phyloP scores from a whole-genome alignment of 2,329 filamentous ascomycete genomes.

The Alternaria infectoria region DNA sequence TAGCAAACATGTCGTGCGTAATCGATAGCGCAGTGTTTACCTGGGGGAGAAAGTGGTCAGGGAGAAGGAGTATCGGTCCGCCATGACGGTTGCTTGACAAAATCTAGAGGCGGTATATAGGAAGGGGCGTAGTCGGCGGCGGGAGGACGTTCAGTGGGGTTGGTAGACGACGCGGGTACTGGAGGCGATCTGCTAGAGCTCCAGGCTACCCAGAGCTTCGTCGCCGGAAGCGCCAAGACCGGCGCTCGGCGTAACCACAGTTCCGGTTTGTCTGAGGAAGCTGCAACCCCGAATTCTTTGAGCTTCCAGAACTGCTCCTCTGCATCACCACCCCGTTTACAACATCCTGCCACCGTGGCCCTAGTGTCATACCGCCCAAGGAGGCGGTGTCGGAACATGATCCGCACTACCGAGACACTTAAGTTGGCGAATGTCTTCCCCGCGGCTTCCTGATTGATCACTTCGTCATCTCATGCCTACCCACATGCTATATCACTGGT shows the following conservation, averaged over 20 bases:
- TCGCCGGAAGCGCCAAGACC: constrained; percentile 22
- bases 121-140: constrained; percentile 2
- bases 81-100: constrained; percentile 65
- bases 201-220: constrained; percentile 38
- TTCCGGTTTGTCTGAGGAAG: constrained; percentile 12
- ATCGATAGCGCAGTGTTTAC: constrained; percentile 61
- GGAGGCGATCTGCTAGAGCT: constrained; percentile 39
- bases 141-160: constrained; percentile 15
- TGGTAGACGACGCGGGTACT: constrained; percentile 17
- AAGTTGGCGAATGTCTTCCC: constrained; percentile 28
- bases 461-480: constrained; percentile 21
- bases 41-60: constrained; percentile 99
- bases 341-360: constrained; percentile 41
- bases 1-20: constrained; percentile 50
- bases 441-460: constrained; percentile 27
- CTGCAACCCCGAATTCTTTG: constrained; percentile 15
- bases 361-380: constrained; percentile 21
- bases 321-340: constrained; percentile 14
- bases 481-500: constrained; percentile 27
- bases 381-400: constrained; percentile 26
- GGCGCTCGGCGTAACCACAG: constrained; percentile 20
- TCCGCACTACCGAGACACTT: constrained; percentile 25
- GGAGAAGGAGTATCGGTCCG: constrained; percentile 98
- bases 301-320: constrained; percentile 23
- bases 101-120: background rate